A percentile compares a stretch with the other conserved stretches of the same genome.
These are phyloP conservation scores for Posidonia oceanica DNA, from an alignment of 116 monocot genomes.

Conservation along the genomic window DNA sequence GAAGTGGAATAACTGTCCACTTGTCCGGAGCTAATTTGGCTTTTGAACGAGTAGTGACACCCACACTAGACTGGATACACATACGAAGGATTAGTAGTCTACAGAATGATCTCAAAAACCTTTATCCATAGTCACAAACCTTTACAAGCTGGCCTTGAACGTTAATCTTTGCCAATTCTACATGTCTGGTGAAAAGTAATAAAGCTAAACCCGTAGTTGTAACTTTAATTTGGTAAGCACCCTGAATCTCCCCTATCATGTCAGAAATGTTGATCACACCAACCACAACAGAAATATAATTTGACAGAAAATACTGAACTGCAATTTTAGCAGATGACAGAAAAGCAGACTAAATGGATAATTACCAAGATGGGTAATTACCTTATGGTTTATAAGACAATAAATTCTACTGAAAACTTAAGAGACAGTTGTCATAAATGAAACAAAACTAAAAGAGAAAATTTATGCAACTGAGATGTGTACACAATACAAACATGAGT, in stretches of 20 bases:
- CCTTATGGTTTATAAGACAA: no score
- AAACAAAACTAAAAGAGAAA: no score
- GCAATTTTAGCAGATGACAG: no score
- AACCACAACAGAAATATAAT: no score
- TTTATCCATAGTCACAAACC: conserved; percentile 23
- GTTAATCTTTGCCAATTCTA: conserved; percentile 52
- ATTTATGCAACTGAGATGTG: no score
- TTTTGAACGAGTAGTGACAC: conserved; percentile 94
- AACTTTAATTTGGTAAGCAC: conserved; percentile 95
- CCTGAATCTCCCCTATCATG: conserved; percentile 80
- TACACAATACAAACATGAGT: no score
- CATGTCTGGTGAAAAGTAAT: conserved; percentile 56
- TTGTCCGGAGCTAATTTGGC: conserved; percentile 65
- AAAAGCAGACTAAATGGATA: no score
- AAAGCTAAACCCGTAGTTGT: conserved; percentile 85
- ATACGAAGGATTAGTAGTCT: conserved; percentile 11
- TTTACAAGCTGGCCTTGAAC: conserved; percentile 76
- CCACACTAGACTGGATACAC: conserved; percentile 46
- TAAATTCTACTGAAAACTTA: no score
- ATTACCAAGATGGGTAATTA: no score
- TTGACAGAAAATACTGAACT: no score
- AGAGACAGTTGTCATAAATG: no score
- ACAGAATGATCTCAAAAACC: not conserved
- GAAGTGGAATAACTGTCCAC: conserved; percentile 76
- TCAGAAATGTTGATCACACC: not conserved